These are phyloP conservation scores for Lichtheimia corymbifera DNA, from an alignment of 371 early-diverging fungal genomes.

Conservation along the genomic window DNA sequence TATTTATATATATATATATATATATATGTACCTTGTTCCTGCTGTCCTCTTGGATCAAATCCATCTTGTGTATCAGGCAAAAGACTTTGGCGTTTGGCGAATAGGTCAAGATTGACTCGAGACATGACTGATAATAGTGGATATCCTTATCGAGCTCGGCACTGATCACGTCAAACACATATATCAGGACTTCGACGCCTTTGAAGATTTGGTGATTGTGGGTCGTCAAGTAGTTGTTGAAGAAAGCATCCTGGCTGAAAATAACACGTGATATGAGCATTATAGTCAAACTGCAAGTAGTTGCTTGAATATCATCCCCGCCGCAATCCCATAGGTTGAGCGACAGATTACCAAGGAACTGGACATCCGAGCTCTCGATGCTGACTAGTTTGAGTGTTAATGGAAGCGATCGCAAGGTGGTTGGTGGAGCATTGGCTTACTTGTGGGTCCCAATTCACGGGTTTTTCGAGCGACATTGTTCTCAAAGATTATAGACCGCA, in stretches of 20 bases:
- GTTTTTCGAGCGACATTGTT: conserved; percentile 60
- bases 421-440: conserved; percentile 3
- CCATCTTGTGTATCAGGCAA: conserved; percentile 92
- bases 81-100: conserved; percentile 86
- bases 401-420: neutral
- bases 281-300: neutral
- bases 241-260: conserved; percentile 80
- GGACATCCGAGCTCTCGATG: conserved; percentile 88
- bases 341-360: conserved; percentile 85
- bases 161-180: conserved; percentile 91
- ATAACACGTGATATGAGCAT: neutral
- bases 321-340: conserved; percentile 93
- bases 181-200: conserved; percentile 91
- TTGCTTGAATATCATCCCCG: conserved; percentile 42
- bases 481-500: conserved; percentile 93
- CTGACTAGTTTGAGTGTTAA: conserved; percentile 61
- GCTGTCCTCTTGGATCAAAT: conserved; percentile 74
- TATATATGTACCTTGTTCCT: conserved; percentile 51
- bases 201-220: conserved; percentile 88
- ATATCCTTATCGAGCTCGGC: conserved; percentile 83
- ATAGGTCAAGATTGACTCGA: conserved; percentile 71
- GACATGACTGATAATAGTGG: conserved; percentile 77
- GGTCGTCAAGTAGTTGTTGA: conserved; percentile 86
- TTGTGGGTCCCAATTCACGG: conserved; percentile 14
- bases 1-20: neutral